These are phyloP conservation scores for Lachnellula arida DNA, from an alignment of 2,329 filamentous ascomycete species.

Conservation along the genomic window DNA sequence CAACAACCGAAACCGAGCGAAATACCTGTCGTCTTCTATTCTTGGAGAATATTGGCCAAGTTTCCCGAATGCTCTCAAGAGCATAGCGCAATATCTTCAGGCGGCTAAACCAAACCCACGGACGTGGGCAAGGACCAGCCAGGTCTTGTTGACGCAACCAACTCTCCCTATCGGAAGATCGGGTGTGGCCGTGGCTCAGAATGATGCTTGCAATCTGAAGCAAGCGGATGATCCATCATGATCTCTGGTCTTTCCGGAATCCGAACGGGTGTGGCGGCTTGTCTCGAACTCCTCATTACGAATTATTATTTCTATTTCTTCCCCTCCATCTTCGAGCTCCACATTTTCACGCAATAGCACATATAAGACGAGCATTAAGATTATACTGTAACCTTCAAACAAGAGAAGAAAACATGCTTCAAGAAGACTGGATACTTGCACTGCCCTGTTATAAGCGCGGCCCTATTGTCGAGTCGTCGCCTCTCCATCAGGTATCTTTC, in stretches of 20 bases:
- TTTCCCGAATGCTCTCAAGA: background rate
- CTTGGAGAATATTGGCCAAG: background rate
- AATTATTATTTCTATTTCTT: background rate
- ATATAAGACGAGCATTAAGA: background rate
- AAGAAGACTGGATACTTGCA: slow-evolving; percentile 5
- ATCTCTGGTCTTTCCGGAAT: background rate
- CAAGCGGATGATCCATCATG: background rate
- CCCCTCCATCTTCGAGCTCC: background rate
- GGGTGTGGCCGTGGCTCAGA: background rate
- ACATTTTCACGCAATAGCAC: background rate
- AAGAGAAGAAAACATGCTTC: background rate
- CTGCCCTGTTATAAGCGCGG: slow-evolving; percentile 21
- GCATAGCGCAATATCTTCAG: background rate
- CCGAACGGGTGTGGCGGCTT: background rate
- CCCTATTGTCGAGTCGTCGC: slow-evolving; percentile 15
- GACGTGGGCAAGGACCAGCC: background rate
- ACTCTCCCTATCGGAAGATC: background rate
- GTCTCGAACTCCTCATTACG: background rate
- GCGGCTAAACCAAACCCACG: too few relatives aligned
- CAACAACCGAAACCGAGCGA: background rate
- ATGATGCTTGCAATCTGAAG: background rate
- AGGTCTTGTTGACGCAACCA: background rate
- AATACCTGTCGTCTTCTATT: background rate
- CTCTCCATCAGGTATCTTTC: slow-evolving; percentile 4
- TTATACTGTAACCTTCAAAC: background rate